phyloP scores from a whole-genome alignment of 805 yeast genomes.

The Hanseniaspora guilliermondii region DNA sequence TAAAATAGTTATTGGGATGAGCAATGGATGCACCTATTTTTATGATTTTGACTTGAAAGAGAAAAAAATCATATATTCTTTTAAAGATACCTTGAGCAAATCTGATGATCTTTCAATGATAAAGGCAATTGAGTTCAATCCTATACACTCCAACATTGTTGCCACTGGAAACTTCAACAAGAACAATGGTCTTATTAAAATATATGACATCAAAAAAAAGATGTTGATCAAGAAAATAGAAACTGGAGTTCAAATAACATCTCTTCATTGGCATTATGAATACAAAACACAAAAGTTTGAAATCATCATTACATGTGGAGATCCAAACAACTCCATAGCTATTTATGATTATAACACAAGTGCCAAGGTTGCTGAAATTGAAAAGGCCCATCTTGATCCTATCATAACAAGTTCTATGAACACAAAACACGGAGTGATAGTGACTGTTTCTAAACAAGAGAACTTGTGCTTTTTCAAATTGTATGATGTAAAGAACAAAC shows the following conservation, averaged over 20 bases:
- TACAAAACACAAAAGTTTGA: conserved; percentile 36
- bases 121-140: conserved; percentile 6
- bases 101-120: not conserved
- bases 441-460: conserved; percentile 94
- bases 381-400: conserved; percentile 79
- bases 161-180: conserved; percentile 5
- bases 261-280: conserved; percentile 73
- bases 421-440: conserved; percentile 81
- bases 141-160: not conserved
- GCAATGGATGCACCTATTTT: conserved; percentile 5
- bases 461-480: conserved; percentile 89
- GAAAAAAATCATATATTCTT: not conserved
- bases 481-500: conserved; percentile 40
- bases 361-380: conserved; percentile 76
- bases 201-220: conserved; percentile 4
- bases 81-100: not conserved
- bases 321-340: conserved; percentile 72
- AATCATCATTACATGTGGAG: conserved; percentile 87
- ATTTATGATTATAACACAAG: conserved; percentile 77
- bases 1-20: not conserved
- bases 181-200: conserved; percentile 2
- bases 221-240: conserved; percentile 65
- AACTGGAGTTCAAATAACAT: conserved; percentile 89
- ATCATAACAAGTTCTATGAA: conserved; percentile 72
- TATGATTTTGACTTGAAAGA: not conserved